Base-by-base conservation (phyloP, 2,329 filamentous ascomycete genomes). In the Xylariaceae sp. region DNA sequence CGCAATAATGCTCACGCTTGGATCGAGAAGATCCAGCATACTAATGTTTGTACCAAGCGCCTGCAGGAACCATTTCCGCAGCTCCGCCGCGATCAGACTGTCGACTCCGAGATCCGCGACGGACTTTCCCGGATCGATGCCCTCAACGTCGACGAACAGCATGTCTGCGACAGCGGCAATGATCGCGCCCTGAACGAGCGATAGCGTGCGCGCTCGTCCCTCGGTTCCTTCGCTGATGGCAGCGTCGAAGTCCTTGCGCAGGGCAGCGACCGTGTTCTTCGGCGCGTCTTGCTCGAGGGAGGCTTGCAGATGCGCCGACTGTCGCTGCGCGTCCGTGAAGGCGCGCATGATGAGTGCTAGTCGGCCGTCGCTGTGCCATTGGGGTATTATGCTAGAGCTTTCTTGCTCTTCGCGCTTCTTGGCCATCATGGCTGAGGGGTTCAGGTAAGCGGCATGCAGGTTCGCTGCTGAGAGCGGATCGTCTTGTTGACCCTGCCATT, bases 61-160 rank as follows among this genome's bases (percentile, higher is more conserved):
- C 30, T 58, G 49, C 37, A 61, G 15, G 18, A 69, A 64, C 71
- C 70, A 72, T 53, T 69, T 70, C 15, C 68, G 63, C 55, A 72
- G 54, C 61, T 72, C 69, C n/a, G 68, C 69, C 7, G 65, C 66
- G 3, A 72, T 60, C 53, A 73, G 51, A 44, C 69, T 71, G 57
- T 72, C 70, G 1, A 72, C 62, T 2, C 70, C 71, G 34, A 69
- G 56, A 8, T 64, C 59, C 1, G 62, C 64, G 1, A 71, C 61
- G 1, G 64, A 42, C 50, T 64, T 62, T n/a, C 17, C 56, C 2
- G 61, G 37, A 51, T 66, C 61, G 1, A 72, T 58, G n/a, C 53
- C 62, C 15, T 60, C 54, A 1, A 48, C 55, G 23, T 67, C 65
- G 2, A 70, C 56, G 48, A 66, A 66, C 9, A 68, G 52, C 62